phyloP scores from a whole-genome alignment of 2,329 filamentous ascomycete species.

The Cytospora mali region DNA sequence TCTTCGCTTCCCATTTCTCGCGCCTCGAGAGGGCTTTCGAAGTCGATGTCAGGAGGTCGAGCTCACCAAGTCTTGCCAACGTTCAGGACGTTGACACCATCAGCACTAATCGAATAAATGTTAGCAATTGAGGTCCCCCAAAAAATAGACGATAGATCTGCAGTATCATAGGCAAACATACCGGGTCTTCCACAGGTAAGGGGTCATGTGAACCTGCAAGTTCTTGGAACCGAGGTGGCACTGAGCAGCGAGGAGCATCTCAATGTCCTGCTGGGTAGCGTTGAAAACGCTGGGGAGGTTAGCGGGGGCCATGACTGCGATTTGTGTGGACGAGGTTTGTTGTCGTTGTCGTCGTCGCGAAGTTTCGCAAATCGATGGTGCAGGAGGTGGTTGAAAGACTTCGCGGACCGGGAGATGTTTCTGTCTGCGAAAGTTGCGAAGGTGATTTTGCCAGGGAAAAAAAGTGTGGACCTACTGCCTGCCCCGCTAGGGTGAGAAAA shows the following conservation, averaged over 20 bases:
- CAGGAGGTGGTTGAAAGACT: slow-evolving; percentile 26
- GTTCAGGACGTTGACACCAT: slow-evolving; percentile 99
- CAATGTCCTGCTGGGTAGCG: slow-evolving; percentile 96
- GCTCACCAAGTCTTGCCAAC: slow-evolving; percentile 99
- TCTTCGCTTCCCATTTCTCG: background rate
- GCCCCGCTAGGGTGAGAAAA: slow-evolving; percentile 19
- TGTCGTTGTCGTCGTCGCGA: slow-evolving; percentile 18
- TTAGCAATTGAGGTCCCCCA: slow-evolving; percentile 13
- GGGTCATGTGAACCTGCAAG: slow-evolving; percentile 98
- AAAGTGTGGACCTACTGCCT: slow-evolving; percentile 25
- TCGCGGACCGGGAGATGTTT: slow-evolving; percentile 22
- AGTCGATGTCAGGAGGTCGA: slow-evolving; percentile 7
- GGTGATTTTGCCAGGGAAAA: slow-evolving; percentile 19
- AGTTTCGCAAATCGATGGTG: slow-evolving; percentile 26
- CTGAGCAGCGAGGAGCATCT: slow-evolving; percentile 98
- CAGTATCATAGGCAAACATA: slow-evolving; percentile 1
- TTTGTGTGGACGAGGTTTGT: slow-evolving; percentile 36
- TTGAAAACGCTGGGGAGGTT: slow-evolving; percentile 96
- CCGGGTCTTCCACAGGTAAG: slow-evolving; percentile 90
- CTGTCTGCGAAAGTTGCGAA: slow-evolving; percentile 14
- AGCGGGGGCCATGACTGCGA: slow-evolving; percentile 75
- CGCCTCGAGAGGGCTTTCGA: background rate
- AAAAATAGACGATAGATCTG: background rate
- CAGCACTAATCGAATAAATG: slow-evolving; percentile 68
- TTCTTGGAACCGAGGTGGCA: slow-evolving; percentile 98